phyloP scores from a whole-genome alignment of 164 flowering plant species.

The Saururus chinensis region DNA sequence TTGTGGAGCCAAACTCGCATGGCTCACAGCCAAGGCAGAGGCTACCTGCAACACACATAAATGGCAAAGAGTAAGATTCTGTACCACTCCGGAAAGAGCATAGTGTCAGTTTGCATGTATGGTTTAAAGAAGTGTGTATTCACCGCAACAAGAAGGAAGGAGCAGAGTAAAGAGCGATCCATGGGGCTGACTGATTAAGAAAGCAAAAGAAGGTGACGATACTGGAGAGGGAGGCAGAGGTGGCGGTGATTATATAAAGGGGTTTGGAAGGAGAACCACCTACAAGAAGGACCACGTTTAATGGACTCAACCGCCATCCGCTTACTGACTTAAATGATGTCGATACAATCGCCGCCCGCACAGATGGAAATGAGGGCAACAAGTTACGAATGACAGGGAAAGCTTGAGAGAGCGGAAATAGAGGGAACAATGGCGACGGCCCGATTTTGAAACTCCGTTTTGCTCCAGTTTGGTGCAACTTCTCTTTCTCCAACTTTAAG shows the following conservation, averaged over 20 bases:
- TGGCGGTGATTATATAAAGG: neutral
- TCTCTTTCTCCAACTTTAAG: too few species aligned
- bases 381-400: neutral
- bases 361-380: neutral
- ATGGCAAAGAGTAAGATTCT: neutral
- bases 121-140: too few species aligned
- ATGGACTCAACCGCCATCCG: slow-evolving; percentile 1
- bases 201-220: neutral
- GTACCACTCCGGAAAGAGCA: too few species aligned
- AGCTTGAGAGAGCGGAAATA: neutral
- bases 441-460: neutral
- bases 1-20: slow-evolving; percentile 22
- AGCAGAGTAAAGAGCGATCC: neutral
- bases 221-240: neutral
- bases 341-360: neutral
- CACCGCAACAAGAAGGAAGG: neutral
- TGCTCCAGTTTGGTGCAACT: too few species aligned
- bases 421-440: neutral
- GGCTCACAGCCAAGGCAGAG: slow-evolving; percentile 14
- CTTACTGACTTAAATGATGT: neutral
- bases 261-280: neutral
- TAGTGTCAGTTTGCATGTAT: neutral
- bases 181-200: neutral
- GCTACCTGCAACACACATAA: slow-evolving; percentile 14
- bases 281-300: neutral